Percentiles rank a stretch among this genome's conserved stretches.
phyloP scores from a whole-genome alignment of 352 stramenopile species.

The Globisporangium camurandrum region DNA sequence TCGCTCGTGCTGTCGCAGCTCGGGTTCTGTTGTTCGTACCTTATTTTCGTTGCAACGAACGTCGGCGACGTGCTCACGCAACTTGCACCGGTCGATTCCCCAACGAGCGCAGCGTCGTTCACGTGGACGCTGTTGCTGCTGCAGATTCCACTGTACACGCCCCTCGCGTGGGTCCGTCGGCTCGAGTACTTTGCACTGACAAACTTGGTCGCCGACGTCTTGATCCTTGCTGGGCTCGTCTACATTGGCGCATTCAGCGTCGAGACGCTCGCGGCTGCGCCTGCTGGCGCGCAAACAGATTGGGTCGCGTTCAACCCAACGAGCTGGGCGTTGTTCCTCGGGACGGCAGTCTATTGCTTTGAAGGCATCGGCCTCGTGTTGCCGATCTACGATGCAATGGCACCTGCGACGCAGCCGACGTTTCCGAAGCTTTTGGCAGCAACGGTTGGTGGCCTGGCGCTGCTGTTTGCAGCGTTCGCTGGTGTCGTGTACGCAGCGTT shows the following conservation, averaged over 20 bases:
- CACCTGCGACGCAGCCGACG: constrained; percentile 47
- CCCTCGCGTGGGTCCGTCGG: constrained; percentile 79
- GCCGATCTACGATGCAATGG: constrained; percentile 61
- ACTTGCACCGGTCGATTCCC: constrained; percentile 21
- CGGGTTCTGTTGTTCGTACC: constrained; percentile 81
- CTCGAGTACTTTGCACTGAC: constrained; percentile 85
- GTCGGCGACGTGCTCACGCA: constrained; percentile 65
- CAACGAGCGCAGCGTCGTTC: constrained; percentile 3
- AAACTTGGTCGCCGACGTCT: constrained; percentile 77
- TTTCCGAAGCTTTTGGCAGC: constrained; percentile 49
- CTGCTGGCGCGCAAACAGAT: too few species aligned
- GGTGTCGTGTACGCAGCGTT: constrained; percentile 74
- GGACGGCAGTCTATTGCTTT: constrained; percentile 76
- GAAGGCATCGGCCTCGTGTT: constrained; percentile 77
- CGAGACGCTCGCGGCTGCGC: constrained; percentile 37
- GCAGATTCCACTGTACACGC: constrained; percentile 69
- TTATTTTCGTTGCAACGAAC: constrained; percentile 81
- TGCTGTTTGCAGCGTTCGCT: constrained; percentile 83
- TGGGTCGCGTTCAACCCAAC: constrained; percentile 59
- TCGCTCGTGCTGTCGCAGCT: constrained; percentile 81
- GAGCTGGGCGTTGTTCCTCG: constrained; percentile 74
- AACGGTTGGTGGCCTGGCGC: constrained; percentile 60
- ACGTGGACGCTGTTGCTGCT: constrained; percentile 60
- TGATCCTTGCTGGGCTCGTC: constrained; percentile 74
- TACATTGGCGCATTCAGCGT: constrained; percentile 77